Conservation (phyloP, 2,329 filamentous ascomycete genomes). For the Didymella pomorum region DNA sequence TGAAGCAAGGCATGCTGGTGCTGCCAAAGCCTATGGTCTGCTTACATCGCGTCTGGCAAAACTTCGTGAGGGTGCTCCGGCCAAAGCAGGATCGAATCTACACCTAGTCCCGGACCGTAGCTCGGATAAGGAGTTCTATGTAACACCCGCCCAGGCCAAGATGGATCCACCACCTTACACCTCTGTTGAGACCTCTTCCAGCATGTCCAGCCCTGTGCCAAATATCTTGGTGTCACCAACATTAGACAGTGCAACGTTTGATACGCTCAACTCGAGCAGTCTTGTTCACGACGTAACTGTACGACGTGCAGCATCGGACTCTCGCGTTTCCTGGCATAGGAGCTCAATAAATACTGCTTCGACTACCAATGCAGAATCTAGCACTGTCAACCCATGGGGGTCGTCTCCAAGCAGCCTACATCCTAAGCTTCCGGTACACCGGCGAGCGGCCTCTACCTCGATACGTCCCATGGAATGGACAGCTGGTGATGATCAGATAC, state of each 20-base stretch:
- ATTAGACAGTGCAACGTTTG: background rate
- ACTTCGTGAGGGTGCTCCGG: background rate
- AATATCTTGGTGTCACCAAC: conserved; percentile 11
- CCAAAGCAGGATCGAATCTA: too few species aligned
- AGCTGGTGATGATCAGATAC: background rate
- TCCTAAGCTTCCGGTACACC: background rate
- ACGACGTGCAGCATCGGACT: conserved; percentile 14
- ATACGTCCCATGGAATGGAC: background rate
- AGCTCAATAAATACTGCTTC: background rate
- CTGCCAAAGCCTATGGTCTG: conserved; percentile 5
- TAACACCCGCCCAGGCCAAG: background rate
- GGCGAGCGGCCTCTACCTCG: conserved; percentile 3
- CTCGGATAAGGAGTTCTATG: background rate
- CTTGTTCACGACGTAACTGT: background rate
- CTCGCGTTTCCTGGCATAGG: conserved; percentile 5
- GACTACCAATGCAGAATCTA: background rate
- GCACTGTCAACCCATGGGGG: too few species aligned
- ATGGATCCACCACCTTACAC: conserved; percentile 12
- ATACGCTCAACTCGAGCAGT: background rate
- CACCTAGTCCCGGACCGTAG: background rate
- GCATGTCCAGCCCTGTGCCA: conserved; percentile 5
- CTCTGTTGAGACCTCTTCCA: background rate
- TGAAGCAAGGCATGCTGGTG: conserved; percentile 5
- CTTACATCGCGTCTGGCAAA: background rate
- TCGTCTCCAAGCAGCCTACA: background rate